Conservation (phyloP, 1,284 basidiomycete species). For the Ceratobasidium sp. region DNA sequence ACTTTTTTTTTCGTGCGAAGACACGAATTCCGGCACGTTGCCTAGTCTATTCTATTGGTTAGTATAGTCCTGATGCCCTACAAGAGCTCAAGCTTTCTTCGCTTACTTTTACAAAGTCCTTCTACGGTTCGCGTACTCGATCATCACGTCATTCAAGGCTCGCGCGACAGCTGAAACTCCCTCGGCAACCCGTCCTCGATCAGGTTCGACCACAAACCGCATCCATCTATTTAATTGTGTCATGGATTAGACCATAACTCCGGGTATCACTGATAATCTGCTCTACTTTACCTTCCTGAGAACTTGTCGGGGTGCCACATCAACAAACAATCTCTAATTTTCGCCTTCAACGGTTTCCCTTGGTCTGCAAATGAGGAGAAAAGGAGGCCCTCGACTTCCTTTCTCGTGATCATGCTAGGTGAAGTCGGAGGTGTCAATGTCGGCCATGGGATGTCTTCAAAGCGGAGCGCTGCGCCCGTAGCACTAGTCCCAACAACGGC, state of each 20-base stretch:
- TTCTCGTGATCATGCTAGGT: conserved; percentile 34
- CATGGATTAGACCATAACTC: too few species aligned
- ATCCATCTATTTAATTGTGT: too few species aligned
- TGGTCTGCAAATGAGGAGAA: neutral
- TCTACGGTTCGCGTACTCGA: too few species aligned
- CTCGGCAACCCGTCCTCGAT: conserved; percentile 1
- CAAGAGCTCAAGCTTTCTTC: too few species aligned
- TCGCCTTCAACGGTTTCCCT: conserved; percentile 17
- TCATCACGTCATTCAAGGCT: neutral
- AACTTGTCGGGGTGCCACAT: conserved; percentile 44
- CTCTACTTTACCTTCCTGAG: conserved; percentile 23
- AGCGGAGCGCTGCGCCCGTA: conserved; percentile 8
- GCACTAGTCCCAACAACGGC: neutral
- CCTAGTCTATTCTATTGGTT: too few species aligned
- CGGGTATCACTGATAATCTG: too few species aligned
- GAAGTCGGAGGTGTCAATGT: conserved; percentile 15
- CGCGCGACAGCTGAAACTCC: conserved; percentile 13
- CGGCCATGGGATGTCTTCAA: conserved; percentile 44
- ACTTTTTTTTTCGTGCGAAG: too few species aligned
- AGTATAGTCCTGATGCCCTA: too few species aligned
- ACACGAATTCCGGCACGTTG: too few species aligned
- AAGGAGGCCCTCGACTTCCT: conserved; percentile 20
- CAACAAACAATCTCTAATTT: conserved; percentile 31
- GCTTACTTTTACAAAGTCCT: too few species aligned
- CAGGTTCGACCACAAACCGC: conserved; percentile 14